phyloP scores from a whole-genome alignment of 1,284 basidiomycete species.

The Ceratobasidium theobromae region DNA sequence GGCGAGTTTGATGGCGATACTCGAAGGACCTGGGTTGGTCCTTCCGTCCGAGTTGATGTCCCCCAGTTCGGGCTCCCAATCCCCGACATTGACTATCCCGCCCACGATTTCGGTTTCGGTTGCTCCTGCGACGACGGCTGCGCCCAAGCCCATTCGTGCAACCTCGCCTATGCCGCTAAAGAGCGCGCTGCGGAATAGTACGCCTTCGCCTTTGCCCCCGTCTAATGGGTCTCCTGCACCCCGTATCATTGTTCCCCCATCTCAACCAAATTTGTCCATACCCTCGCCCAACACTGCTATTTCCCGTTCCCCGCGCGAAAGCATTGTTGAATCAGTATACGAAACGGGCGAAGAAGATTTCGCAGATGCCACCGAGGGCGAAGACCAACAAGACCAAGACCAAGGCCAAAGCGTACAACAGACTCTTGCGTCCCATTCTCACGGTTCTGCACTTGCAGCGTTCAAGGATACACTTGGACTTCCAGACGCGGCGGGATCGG shows the following conservation, averaged over 20 bases:
- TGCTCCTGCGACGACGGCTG: constrained; percentile 32
- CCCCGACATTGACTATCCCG: constrained; percentile 7
- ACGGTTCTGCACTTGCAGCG: constrained; percentile 5
- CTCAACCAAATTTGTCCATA: neutral
- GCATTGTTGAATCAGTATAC: constrained; percentile 45
- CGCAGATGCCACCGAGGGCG: constrained; percentile 41
- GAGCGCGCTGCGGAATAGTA: constrained; percentile 58
- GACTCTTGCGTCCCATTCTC: no score
- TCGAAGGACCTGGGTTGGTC: constrained; percentile 10
- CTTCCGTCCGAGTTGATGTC: neutral
- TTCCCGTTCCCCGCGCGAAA: constrained; percentile 20
- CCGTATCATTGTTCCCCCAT: neutral
- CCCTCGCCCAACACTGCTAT: constrained; percentile 29
- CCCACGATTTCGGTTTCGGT: constrained; percentile 28
- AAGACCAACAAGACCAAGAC: no score
- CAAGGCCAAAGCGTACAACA: no score
- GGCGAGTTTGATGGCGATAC: constrained; percentile 21
- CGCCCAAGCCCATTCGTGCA: constrained; percentile 24
- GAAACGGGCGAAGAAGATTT: constrained; percentile 59
- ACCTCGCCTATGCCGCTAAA: constrained; percentile 53
- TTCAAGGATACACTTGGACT: constrained; percentile 8
- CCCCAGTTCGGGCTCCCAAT: neutral
- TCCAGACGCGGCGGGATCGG: constrained; percentile 36
- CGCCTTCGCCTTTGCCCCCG: constrained; percentile 20
- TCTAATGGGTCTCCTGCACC: neutral